Percentiles rank a stretch among this genome's conserved stretches.
Conservation (phyloP, 169 alveolate species). For the Plasmodium reichenowi region DNA sequence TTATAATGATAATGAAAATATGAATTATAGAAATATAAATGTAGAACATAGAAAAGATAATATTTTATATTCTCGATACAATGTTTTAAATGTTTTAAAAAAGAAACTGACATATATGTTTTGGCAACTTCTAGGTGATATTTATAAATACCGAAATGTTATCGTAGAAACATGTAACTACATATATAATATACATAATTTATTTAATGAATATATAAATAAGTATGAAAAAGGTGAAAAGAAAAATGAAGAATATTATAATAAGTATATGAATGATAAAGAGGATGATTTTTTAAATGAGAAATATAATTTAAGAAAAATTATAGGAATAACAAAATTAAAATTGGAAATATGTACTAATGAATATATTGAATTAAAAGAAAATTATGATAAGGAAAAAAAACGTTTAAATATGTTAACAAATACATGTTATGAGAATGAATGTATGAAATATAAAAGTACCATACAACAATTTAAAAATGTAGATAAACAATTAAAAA, state of each 20-base stretch:
- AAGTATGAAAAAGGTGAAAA: constrained; percentile 7
- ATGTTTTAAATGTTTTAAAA: constrained; percentile 1
- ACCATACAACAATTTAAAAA: constrained; percentile 28
- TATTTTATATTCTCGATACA: too few species aligned
- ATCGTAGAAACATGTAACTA: constrained; percentile 37
- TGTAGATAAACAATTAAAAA: constrained; percentile 20
- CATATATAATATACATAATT: constrained; percentile 3
- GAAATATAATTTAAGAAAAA: constrained; percentile 49
- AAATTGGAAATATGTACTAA: constrained; percentile 22
- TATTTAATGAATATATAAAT: constrained; percentile 4
- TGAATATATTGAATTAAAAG: constrained; percentile 13
- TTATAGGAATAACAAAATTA: constrained; percentile 20
- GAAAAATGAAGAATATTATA: neutral
- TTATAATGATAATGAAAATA: too few species aligned
- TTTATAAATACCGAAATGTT: constrained; percentile 33
- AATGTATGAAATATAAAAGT: constrained; percentile 33
- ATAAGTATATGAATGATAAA: neutral
- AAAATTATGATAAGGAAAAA: constrained; percentile 19
- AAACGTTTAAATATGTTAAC: constrained; percentile 12
- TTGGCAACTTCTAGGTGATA: constrained; percentile 54
- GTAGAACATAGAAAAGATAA: too few species aligned
- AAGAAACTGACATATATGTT: constrained; percentile 35
- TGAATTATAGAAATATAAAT: too few species aligned
- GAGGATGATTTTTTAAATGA: constrained; percentile 21
- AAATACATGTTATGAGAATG: constrained; percentile 41